Evolutionary conservation across 371 early-diverging fungal genomes (phyloP).

Genomic region (Entomophthora muscae): DNA sequence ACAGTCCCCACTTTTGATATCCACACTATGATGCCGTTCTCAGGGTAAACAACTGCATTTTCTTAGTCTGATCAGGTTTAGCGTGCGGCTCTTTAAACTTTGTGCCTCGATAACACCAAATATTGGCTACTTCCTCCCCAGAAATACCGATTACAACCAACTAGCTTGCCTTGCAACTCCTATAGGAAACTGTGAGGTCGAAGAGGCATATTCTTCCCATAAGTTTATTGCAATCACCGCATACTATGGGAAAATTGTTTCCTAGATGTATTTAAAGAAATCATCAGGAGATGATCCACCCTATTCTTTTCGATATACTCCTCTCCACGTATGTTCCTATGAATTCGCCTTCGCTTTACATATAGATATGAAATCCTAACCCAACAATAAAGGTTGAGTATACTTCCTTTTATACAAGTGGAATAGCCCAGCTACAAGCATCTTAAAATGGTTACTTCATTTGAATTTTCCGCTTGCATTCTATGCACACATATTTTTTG

Average conservation of each 20-base stretch:
- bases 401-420: no score
- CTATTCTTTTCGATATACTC: no score
- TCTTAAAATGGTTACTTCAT: no score
- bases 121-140: slow-evolving; percentile 69
- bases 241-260: slow-evolving; percentile 38
- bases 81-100: slow-evolving; percentile 35
- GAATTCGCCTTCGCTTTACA: no score
- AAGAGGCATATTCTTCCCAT: slow-evolving; percentile 38
- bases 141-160: slow-evolving; percentile 45
- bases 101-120: slow-evolving; percentile 47
- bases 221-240: slow-evolving; percentile 41
- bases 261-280: no score
- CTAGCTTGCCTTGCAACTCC: slow-evolving; percentile 27
- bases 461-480: no score
- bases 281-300: no score
- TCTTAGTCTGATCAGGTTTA: slow-evolving; percentile 11
- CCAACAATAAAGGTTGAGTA: no score
- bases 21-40: slow-evolving; percentile 46
- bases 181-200: slow-evolving; percentile 44
- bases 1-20: slow-evolving; percentile 30
- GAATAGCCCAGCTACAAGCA: no score
- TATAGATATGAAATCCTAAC: no score
- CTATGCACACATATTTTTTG: no score
- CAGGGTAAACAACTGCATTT: slow-evolving; percentile 33
- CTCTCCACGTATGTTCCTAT: no score